phyloP scores from a whole-genome alignment of 257 asterid species.

The Nicotiana noctiflora region DNA sequence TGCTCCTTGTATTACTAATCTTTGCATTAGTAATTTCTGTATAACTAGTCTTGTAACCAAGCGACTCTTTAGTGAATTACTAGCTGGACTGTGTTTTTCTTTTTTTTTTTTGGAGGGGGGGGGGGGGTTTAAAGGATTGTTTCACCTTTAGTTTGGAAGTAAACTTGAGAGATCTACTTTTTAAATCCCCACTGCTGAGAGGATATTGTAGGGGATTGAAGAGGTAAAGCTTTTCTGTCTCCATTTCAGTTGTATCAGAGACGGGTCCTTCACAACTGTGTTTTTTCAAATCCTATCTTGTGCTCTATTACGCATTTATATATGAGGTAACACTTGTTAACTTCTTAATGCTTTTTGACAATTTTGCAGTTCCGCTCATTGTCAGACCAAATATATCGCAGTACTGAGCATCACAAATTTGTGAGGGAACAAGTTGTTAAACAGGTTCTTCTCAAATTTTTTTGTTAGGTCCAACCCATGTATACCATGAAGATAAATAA shows the following conservation, averaged over 20 bases:
- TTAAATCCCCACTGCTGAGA: background rate
- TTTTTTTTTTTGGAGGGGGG: background rate
- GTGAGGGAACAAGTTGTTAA: slow-evolving; percentile 63
- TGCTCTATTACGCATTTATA: background rate
- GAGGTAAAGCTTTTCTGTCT: background rate
- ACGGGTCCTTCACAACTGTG: background rate
- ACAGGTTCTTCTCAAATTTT: slow-evolving; percentile 37
- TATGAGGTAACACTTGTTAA: background rate
- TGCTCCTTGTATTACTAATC: too few species aligned
- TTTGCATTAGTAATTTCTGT: too few species aligned
- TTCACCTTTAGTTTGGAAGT: background rate
- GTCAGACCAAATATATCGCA: slow-evolving; percentile 88
- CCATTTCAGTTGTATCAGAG: background rate
- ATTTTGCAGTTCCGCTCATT: slow-evolving; percentile 19
- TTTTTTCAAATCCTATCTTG: background rate
- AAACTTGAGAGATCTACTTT: background rate
- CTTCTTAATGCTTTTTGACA: background rate
- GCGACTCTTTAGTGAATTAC: background rate
- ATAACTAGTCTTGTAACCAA: too few species aligned
- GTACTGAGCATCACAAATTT: slow-evolving; percentile 69
- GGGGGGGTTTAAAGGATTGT: background rate
- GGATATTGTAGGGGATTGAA: background rate
- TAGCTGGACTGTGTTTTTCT: background rate
- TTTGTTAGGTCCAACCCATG: background rate
- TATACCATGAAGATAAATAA: background rate